Base-by-base conservation (phyloP, 2,329 filamentous ascomycete species). In the Fusarium chuoi region DNA sequence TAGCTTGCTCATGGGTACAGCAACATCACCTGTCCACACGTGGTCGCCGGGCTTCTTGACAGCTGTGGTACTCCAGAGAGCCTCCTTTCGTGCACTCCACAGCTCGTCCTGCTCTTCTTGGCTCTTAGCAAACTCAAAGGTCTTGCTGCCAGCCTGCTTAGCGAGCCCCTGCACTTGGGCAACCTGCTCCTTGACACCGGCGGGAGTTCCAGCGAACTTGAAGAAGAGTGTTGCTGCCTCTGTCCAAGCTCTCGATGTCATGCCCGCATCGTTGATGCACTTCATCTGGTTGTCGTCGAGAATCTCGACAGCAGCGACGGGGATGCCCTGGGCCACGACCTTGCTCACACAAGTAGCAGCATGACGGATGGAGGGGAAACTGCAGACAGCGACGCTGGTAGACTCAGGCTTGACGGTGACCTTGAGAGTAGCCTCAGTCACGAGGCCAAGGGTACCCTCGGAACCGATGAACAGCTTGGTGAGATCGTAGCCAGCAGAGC, bases 261-360 rank as follows among this genome's bases (percentile, higher is more conserved):
- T 87, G 33, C 92, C 91, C 2, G 91, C 89, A 35, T 88, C 85
- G 83, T 92, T 91, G 83, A 92, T 90, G 80, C 87, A 89, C 76
- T 84, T 85, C 89, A 98, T 98, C 85, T 97, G 95, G 65, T 95
- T 92, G 80, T 97, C 95, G 83, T 98, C 95, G 35, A 98, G 86
- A 65, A 98, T 93, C 84, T 98, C 95, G 48, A 98, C 91, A n/a
- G 95, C 95, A 2, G 95, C 95, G 46, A 98, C 91, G 36, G 93
- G 94, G 17, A 98, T 89, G 33, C 94, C 95, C 60, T 92, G 89
- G 49, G 90, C 90, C 9, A 98, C 95, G 17, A 98, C 94, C 62
- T 88, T 88, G 74, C 92, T 90, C 5, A 96, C 95, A 80, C 94
- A 97, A 79, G 92, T 88, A 22, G 94, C 94, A 4, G 94, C 94